Evolutionary conservation across 2,329 filamentous ascomycete species (phyloP).

Genomic region (Cordyceps fumosorosea): DNA sequence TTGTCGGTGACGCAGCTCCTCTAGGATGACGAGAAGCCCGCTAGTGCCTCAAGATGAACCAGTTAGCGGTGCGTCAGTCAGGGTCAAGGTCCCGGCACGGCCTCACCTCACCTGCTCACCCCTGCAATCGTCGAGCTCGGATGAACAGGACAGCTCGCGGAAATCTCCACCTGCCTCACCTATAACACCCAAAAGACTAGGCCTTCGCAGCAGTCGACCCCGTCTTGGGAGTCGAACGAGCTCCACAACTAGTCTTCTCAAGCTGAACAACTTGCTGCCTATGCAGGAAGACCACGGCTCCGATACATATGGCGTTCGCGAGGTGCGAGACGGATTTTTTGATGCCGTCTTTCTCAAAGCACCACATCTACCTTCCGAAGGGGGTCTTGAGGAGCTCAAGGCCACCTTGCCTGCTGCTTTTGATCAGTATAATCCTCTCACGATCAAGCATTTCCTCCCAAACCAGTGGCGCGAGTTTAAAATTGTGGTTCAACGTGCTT

Average conservation of each 20-base stretch:
- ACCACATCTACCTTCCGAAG: conserved; percentile 28
- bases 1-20: not conserved
- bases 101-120: not conserved
- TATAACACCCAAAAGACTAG: not conserved
- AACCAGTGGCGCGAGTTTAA: conserved; percentile 40
- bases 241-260: conserved; percentile 26
- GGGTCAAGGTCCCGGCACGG: not conserved
- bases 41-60: not conserved
- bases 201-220: not conserved
- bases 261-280: conserved; percentile 28
- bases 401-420: conserved; percentile 41
- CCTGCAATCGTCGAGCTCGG: not conserved
- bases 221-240: conserved; percentile 18
- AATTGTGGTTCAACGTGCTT: conserved; percentile 32
- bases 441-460: conserved; percentile 38
- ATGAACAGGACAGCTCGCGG: not conserved
- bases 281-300: conserved; percentile 28
- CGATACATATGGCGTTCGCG: conserved; percentile 36
- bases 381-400: conserved; percentile 33
- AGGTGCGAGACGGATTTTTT: conserved; percentile 41
- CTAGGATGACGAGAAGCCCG: not conserved
- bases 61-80: not conserved
- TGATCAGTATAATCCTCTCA: conserved; percentile 40
- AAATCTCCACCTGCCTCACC: not conserved
- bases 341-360: conserved; percentile 42